Evolutionary conservation across 495 filamentous ascomycete genomes (phyloP), one percentile per base, ranked within the genome.

Genomic region (Amorphotheca resinae): DNA sequence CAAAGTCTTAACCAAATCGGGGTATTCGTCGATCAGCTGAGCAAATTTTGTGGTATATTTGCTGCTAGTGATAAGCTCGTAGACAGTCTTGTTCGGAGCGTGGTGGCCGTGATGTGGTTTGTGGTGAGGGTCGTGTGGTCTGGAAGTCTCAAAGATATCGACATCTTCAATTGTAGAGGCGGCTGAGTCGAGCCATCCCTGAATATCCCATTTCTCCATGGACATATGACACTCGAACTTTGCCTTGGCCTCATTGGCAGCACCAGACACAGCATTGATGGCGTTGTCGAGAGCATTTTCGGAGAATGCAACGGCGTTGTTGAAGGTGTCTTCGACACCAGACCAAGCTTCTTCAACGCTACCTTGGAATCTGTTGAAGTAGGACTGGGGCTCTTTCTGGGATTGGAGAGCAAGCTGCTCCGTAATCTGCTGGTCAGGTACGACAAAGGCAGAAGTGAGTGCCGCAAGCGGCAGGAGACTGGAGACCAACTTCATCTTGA

Each of bases 41-140:
- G 79, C 77, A 32, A 94, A 75, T 57, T 76, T 83, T 25, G 72
- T 78, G 16, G 82, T 87, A 63, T 87, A 73, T 46, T 82, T 82
- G 64, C 69, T 80, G 36, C 72, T 65, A 9, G 67, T 59, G 59
- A 95, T 84, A 18, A 87, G 60, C 47, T 93, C 65, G 61, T 84
- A 93, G 39, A 93, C 67, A 22, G 84, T 93, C 54, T 63, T 51
- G 55, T 87, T 81, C 25, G 46, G 41, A 28, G 54, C 44, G n/a
- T 57, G 42, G 35, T 58, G 60, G 22, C 60, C 38, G 22, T 41
- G 30, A 6, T 52, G 41, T 11, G 42, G 42, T 3, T 35, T 41
- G 48, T 37, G 15, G 18, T 15, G 50, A 33, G 51, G 50, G 41
- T 52, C 43, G 23, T 48, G 20, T 4, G 41, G 38, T 16, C 38